These are phyloP conservation scores for Collybiopsis luxurians DNA, from an alignment of 768 basidiomycete species.

Conservation along the genomic window DNA sequence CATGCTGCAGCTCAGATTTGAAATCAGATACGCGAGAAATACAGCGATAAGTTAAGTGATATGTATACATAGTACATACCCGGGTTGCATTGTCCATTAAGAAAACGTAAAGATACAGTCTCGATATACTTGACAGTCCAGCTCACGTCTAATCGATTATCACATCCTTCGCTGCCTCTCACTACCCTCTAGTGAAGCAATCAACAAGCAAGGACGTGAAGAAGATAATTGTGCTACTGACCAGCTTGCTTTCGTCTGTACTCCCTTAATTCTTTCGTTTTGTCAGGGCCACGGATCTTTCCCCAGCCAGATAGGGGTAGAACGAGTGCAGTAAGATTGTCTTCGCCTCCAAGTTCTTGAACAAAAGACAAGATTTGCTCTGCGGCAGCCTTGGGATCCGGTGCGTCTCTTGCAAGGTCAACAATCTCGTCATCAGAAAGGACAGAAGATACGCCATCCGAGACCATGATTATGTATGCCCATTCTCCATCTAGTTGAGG, in stretches of 20 bases:
- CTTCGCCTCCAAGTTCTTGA: conserved; percentile 83
- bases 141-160: conserved; percentile 6
- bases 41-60: not conserved
- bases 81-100: not conserved
- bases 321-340: conserved; percentile 90
- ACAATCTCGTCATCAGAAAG: conserved; percentile 94
- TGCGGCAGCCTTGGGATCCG: conserved; percentile 78
- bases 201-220: not conserved
- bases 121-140: not conserved
- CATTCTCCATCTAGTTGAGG: conserved; percentile 65
- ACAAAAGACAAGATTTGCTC: conserved; percentile 80
- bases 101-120: not conserved
- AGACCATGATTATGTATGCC: conserved; percentile 86
- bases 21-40: not conserved
- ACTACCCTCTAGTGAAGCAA: conserved; percentile 45
- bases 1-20: conserved; percentile 85
- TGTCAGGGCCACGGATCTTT: conserved; percentile 72
- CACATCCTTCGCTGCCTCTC: conserved; percentile 71
- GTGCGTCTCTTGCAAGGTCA: conserved; percentile 75
- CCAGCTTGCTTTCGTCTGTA: conserved; percentile 68
- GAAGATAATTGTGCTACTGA: not conserved
- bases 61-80: conserved; percentile 1
- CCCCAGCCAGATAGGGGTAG: conserved; percentile 95
- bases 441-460: conserved; percentile 90
- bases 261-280: conserved; percentile 78